Percentiles rank a stretch among this genome's conserved stretches.
These are phyloP conservation scores for Fusarium robinianum DNA, from an alignment of 2,329 filamentous ascomycete genomes.

Conservation along the genomic window DNA sequence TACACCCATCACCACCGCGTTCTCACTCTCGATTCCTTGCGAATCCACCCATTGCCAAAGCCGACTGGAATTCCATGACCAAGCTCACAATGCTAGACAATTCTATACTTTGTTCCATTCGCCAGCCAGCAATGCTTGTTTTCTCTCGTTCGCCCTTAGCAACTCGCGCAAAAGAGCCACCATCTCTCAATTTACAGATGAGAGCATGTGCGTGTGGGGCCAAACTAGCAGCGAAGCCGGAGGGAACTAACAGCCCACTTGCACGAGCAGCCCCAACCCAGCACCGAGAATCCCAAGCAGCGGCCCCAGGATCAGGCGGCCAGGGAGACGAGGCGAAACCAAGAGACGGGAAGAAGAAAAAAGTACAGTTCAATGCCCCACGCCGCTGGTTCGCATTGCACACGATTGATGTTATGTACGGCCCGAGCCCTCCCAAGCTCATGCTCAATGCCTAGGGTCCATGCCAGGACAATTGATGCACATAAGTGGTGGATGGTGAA, in stretches of 20 bases:
- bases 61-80: no score
- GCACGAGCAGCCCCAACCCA: constrained; percentile 11
- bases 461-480: constrained; percentile 31
- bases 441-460: no score
- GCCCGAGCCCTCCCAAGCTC: no score
- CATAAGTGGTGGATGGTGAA: constrained; percentile 29
- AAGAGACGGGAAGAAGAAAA: no score
- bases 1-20: constrained; percentile 4
- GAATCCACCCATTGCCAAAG: constrained; percentile 22
- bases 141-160: constrained; percentile 1
- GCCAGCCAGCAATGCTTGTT: background rate
- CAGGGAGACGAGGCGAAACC: constrained; percentile 15
- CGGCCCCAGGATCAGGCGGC: constrained; percentile 1
- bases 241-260: no score
- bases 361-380: constrained; percentile 4
- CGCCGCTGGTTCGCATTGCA: background rate
- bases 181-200: no score
- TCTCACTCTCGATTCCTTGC: constrained; percentile 7
- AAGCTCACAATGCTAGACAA: no score
- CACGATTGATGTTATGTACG: no score
- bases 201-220: no score
- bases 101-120: background rate
- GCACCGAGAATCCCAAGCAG: constrained; percentile 5
- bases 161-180: no score
- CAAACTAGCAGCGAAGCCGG: no score